Evolutionary conservation across 495 filamentous ascomycete genomes (phyloP).

Genomic region (Cercophora newfieldiana): DNA sequence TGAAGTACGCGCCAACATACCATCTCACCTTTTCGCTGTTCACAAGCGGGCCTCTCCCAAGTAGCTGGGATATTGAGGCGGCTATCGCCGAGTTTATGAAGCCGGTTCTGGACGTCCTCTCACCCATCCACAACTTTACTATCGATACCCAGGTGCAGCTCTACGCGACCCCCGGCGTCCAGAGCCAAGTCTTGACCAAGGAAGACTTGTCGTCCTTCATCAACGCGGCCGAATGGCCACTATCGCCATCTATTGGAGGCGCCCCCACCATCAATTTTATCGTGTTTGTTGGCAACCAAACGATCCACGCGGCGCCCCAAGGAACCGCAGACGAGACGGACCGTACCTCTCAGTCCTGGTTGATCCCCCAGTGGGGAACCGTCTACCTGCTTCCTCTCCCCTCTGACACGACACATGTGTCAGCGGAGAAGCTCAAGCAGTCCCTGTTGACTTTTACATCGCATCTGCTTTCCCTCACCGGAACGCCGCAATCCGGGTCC

Average conservation of each 20-base stretch:
- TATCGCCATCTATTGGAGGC: constrained; percentile 88
- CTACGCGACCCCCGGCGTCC: constrained; percentile 78
- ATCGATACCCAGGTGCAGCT: constrained; percentile 95
- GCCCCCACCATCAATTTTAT: constrained; percentile 96
- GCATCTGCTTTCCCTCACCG: constrained; percentile 86
- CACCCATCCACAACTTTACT: constrained; percentile 89
- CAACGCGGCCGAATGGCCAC: constrained; percentile 96
- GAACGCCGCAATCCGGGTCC: constrained; percentile 75
- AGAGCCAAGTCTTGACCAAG: constrained; percentile 67
- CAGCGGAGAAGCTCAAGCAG: constrained; percentile 62
- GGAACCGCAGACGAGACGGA: constrained; percentile 48
- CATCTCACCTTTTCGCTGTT: constrained; percentile 96
- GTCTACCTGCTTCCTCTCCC: constrained; percentile 75
- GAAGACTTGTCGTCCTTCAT: constrained; percentile 92
- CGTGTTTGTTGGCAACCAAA: constrained; percentile 69
- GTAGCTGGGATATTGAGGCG: constrained; percentile 86
- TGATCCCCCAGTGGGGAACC: constrained; percentile 96
- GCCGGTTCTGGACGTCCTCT: constrained; percentile 75
- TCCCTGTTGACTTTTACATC: constrained; percentile 87
- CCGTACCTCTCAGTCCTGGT: constrained; percentile 80
- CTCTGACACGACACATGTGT: constrained; percentile 38
- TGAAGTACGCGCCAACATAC: constrained; percentile 92
- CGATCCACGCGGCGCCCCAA: constrained; percentile 33
- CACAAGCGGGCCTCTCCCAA: constrained; percentile 72
- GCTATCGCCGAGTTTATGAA: constrained; percentile 80